These are phyloP conservation scores for Pleoardoris graminearum DNA, from an alignment of 2,329 filamentous ascomycete species.

Conservation along the genomic window DNA sequence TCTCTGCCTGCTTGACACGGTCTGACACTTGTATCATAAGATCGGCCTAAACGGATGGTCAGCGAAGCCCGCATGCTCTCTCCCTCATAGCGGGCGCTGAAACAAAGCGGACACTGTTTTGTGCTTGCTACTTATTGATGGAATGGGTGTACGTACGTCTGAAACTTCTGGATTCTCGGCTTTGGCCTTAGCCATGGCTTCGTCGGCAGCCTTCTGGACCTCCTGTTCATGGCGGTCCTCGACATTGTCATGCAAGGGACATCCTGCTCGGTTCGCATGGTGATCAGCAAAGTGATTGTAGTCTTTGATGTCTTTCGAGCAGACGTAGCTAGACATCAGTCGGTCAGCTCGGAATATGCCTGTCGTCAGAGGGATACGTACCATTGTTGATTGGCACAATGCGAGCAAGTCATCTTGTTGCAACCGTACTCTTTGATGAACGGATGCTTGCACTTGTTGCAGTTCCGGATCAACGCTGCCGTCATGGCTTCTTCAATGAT, in stretches of 20 bases:
- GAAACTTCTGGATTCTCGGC: slow-evolving; percentile 65
- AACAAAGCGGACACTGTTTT: too few relatives aligned
- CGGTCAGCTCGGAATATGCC: slow-evolving; percentile 8
- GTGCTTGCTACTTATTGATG: too few relatives aligned
- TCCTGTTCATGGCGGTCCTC: slow-evolving; percentile 66
- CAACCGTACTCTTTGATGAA: slow-evolving; percentile 81
- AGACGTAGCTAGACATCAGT: slow-evolving; percentile 66
- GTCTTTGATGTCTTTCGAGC: slow-evolving; percentile 63
- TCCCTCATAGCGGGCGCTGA: too few relatives aligned
- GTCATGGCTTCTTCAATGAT: slow-evolving; percentile 84
- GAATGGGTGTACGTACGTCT: slow-evolving; percentile 37
- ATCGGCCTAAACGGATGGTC: slow-evolving; percentile 28
- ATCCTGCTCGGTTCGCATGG: slow-evolving; percentile 46
- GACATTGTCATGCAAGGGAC: slow-evolving; percentile 67
- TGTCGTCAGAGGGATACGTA: slow-evolving; percentile 31
- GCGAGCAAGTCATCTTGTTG: slow-evolving; percentile 78
- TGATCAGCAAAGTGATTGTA: slow-evolving; percentile 73
- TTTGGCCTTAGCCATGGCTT: slow-evolving; percentile 59
- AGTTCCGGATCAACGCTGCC: slow-evolving; percentile 73
- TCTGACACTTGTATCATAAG: slow-evolving; percentile 63
- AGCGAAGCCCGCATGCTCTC: background rate
- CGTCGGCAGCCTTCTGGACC: slow-evolving; percentile 63
- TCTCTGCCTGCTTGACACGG: slow-evolving; percentile 47
- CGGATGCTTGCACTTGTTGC: slow-evolving; percentile 71
- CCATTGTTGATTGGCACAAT: slow-evolving; percentile 60